Percentiles rank a stretch among this genome's conserved stretches.
Evolutionary conservation across 2,329 filamentous ascomycete genomes (phyloP).

Genomic region (Colletotrichum shisoi): DNA sequence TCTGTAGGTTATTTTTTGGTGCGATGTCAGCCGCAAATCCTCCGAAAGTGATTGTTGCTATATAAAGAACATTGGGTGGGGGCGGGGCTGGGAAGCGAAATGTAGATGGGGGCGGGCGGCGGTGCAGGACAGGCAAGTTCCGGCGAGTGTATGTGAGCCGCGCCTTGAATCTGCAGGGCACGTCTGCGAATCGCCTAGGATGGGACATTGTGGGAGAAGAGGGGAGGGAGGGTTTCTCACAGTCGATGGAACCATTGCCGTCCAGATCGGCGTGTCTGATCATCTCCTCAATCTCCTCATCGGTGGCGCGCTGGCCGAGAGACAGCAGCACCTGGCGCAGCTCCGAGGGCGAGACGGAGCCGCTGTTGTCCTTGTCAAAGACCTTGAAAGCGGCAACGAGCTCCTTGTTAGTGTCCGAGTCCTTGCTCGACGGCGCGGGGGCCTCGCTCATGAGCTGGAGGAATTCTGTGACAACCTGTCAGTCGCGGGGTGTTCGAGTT

Average conservation of each 20-base stretch:
- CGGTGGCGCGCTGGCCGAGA: constrained; percentile 40
- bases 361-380: constrained; percentile 41
- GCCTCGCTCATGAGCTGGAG: constrained; percentile 40
- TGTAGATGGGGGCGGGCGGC: constrained; percentile 11
- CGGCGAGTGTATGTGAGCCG: neutral
- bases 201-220: neutral
- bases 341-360: constrained; percentile 40
- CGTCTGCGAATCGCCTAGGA: neutral
- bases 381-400: constrained; percentile 40
- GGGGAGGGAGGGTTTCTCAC: constrained; percentile 19
- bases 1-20: constrained; percentile 22
- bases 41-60: constrained; percentile 16
- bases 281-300: constrained; percentile 42
- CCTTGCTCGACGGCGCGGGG: constrained; percentile 36
- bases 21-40: constrained; percentile 29
- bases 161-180: neutral
- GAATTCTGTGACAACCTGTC: constrained; percentile 33
- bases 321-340: constrained; percentile 40
- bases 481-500: neutral
- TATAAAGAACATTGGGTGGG: constrained; percentile 26
- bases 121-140: constrained; percentile 1
- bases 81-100: constrained; percentile 26
- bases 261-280: constrained; percentile 40
- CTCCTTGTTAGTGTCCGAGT: constrained; percentile 37
- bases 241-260: constrained; percentile 40